These are phyloP conservation scores for Tetrahymena thermophila DNA, from an alignment of 73 alveolate species.

Conservation along the genomic window DNA sequence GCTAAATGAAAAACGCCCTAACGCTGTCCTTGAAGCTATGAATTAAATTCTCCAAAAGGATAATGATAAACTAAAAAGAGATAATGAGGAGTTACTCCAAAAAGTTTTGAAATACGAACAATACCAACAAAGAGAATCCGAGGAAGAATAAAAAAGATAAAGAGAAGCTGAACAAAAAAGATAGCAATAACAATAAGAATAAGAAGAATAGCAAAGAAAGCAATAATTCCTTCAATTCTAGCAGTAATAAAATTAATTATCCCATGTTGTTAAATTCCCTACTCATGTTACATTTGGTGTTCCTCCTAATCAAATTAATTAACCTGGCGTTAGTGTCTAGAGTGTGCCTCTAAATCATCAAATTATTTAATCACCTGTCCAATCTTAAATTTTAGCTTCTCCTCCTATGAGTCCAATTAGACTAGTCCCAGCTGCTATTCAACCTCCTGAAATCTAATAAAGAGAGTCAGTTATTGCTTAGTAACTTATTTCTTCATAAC, in stretches of 20 bases:
- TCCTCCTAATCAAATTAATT: background rate
- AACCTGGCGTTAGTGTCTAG: too few relatives aligned
- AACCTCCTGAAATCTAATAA: background rate
- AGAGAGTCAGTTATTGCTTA: background rate
- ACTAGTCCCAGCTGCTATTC: background rate
- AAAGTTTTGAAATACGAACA: background rate
- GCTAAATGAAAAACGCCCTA: background rate
- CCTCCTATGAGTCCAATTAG: background rate
- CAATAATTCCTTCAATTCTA: background rate
- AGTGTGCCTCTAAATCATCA: background rate
- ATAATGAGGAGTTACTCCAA: background rate
- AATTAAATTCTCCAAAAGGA: background rate
- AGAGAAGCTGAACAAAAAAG: background rate
- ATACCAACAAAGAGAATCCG: background rate
- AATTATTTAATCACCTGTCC: background rate
- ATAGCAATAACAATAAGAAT: background rate
- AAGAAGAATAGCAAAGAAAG: background rate
- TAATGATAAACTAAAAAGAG: background rate
- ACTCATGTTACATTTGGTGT: background rate
- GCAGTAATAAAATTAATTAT: background rate
- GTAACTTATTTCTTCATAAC: background rate
- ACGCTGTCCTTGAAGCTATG: background rate
- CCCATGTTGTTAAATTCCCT: background rate
- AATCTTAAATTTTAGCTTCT: background rate
- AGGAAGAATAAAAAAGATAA: background rate